These are phyloP conservation scores for Wickerhamiella australiensis DNA, from an alignment of 805 yeast genomes.

Conservation along the genomic window DNA sequence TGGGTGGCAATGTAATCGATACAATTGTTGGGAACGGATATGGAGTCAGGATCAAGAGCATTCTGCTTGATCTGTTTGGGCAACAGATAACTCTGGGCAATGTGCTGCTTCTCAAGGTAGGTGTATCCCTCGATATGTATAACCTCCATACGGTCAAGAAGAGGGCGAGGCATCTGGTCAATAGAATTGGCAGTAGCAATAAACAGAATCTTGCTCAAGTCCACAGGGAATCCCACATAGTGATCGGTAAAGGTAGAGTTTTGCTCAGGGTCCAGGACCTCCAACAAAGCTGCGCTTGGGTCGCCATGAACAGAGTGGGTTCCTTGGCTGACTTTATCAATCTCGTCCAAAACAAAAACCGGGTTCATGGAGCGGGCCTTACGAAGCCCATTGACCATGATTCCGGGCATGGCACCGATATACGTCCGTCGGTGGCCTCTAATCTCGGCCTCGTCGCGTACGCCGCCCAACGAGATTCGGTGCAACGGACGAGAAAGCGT, in stretches of 20 bases:
- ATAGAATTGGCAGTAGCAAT: slow-evolving; percentile 79
- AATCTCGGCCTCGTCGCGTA: slow-evolving; percentile 78
- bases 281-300: slow-evolving; percentile 80
- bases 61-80: slow-evolving; percentile 65
- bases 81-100: slow-evolving; percentile 53
- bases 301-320: slow-evolving; percentile 56
- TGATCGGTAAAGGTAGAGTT: slow-evolving; percentile 67
- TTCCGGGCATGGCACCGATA: slow-evolving; percentile 87
- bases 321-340: slow-evolving; percentile 58
- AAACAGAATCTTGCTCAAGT: slow-evolving; percentile 66
- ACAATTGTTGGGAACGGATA: slow-evolving; percentile 40
- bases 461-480: slow-evolving; percentile 74
- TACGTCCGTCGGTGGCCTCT: slow-evolving; percentile 86
- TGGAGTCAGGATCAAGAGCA: slow-evolving; percentile 41
- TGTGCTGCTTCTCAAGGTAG: slow-evolving; percentile 59
- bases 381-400: slow-evolving; percentile 61
- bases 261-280: slow-evolving; percentile 85
- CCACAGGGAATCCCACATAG: slow-evolving; percentile 75
- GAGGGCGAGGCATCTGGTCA: slow-evolving; percentile 57
- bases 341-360: slow-evolving; percentile 70
- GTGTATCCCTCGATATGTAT: slow-evolving; percentile 72
- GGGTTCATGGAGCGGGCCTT: slow-evolving; percentile 72
- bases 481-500: slow-evolving; percentile 66
- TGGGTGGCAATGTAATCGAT: slow-evolving; percentile 50
- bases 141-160: slow-evolving; percentile 74